Evolutionary conservation across 371 early-diverging fungal genomes (phyloP), one percentile per base, ranked within the genome.

Genomic region (Mortierella sp.): DNA sequence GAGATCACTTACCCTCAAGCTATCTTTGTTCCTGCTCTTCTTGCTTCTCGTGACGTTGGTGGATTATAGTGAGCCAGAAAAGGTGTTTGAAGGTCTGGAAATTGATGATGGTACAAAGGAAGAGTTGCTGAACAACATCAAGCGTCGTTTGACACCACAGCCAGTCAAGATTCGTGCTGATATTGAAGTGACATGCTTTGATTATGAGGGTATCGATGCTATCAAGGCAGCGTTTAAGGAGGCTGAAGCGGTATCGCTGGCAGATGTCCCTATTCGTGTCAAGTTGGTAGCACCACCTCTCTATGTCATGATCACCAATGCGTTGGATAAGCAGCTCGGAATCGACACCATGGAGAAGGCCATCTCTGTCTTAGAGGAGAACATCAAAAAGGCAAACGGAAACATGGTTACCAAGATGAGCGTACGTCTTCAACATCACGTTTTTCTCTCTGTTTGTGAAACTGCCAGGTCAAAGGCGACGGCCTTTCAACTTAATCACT

Each of bases 121-220:
- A 19, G 97, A 97, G 80, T 84, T 98, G 48, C 66, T 96, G 62
- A 79, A 80, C 79, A 93, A 92, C 82, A 97, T 99, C 70, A 87
- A 88, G 62, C 92, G 95, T 57, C 86, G 95, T 49, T 83, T 99
- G 85, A 96, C 96, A 34, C 99, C 98, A 53, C 96, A 98, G 80
- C 94, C 96, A 26, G 90, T 96, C 78, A 99, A 98, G 85, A 93
- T 99, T 68, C 94, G 98, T 80, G 95, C 97, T 50, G 99, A 99
- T 87, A 88, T 99, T 58, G 99, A 99, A 81, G 92, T 98, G 51
- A 93, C 94, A 71, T 99, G 99, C 86, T 95, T 93, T 66, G 94
- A 93, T 71, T 94, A 94, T 74, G 95, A 97, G 80, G 99, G 99
- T 67, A 94, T 99, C 23, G 95, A 95, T 78, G 97, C 97, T 45